phyloP scores from a whole-genome alignment of 257 asterid genomes.

The Nyctanthes arbortristis region DNA sequence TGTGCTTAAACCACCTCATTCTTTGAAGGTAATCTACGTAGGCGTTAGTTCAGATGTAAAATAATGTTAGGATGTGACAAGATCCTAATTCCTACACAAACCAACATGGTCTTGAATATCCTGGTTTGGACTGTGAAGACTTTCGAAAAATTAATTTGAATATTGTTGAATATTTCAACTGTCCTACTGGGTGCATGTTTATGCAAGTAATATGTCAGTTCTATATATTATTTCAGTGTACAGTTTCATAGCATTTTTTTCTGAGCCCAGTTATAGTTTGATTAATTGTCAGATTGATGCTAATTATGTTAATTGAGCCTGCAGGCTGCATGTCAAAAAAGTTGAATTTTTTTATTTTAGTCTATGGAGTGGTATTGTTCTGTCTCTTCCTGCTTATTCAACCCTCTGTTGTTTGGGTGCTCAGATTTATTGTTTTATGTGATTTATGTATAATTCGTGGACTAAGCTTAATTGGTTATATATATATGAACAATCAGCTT shows the following conservation, averaged over 20 bases:
- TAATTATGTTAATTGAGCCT: background rate
- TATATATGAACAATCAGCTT: background rate
- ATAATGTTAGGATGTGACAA: background rate
- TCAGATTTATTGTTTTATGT: background rate
- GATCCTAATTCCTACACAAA: too few relatives aligned
- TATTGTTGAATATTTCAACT: background rate
- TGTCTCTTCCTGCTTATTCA: background rate
- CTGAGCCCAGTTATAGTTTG: conserved; percentile 2
- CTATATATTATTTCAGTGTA: background rate
- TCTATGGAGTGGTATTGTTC: background rate
- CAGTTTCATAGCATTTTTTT: background rate
- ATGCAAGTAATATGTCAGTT: background rate
- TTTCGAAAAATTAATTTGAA: background rate
- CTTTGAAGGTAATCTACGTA: background rate
- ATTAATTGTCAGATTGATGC: background rate
- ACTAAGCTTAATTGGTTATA: too few relatives aligned
- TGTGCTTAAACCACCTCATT: background rate
- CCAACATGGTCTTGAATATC: background rate
- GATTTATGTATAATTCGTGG: too few relatives aligned
- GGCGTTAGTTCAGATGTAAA: background rate
- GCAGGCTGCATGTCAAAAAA: too few relatives aligned
- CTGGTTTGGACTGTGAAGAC: background rate
- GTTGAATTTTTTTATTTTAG: too few relatives aligned
- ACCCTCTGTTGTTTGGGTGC: background rate
- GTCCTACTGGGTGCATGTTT: background rate